phyloP scores from a whole-genome alignment of 2,329 filamentous ascomycete genomes.

The Claviceps arundinis region DNA sequence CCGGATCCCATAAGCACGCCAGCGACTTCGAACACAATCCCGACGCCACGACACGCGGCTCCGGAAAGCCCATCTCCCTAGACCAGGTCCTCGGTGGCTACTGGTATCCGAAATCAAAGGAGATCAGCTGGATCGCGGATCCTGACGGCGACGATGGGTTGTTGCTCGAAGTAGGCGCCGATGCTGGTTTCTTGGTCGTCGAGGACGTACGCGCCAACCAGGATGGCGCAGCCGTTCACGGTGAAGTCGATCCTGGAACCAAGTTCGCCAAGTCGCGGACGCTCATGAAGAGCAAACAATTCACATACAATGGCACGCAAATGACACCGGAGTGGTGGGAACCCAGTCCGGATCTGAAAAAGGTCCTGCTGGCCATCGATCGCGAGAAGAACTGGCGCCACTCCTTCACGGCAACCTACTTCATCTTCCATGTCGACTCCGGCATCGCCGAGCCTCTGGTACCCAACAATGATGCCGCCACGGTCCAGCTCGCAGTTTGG shows the following conservation, averaged over 20 bases:
- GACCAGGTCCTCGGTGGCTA: constrained; percentile 54
- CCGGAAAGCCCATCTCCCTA: constrained; percentile 59
- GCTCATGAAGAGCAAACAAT: constrained; percentile 57
- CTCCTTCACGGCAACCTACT: constrained; percentile 77
- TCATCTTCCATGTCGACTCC: constrained; percentile 77
- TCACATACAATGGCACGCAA: constrained; percentile 43
- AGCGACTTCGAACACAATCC: constrained; percentile 54
- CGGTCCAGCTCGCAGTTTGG: constrained; percentile 78
- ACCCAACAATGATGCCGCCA: constrained; percentile 47
- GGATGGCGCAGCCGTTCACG: constrained; percentile 19
- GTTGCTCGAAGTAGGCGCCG: constrained; percentile 58
- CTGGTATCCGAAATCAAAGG: constrained; percentile 51
- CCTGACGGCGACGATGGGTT: constrained; percentile 70
- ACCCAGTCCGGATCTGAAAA: constrained; percentile 74
- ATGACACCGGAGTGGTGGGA: constrained; percentile 49
- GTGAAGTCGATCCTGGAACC: constrained; percentile 10
- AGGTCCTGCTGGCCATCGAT: constrained; percentile 70
- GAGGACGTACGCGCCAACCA: constrained; percentile 59
- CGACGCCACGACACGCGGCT: constrained; percentile 47
- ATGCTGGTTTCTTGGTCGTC: constrained; percentile 67
- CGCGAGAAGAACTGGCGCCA: constrained; percentile 72
- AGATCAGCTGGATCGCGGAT: constrained; percentile 65
- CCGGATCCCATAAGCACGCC: constrained; percentile 51
- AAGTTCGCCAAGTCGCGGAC: constrained; percentile 42
- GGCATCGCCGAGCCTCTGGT: constrained; percentile 69